These are phyloP conservation scores for Tulasnella sp. DNA, from an alignment of 768 basidiomycete species.

Conservation along the genomic window DNA sequence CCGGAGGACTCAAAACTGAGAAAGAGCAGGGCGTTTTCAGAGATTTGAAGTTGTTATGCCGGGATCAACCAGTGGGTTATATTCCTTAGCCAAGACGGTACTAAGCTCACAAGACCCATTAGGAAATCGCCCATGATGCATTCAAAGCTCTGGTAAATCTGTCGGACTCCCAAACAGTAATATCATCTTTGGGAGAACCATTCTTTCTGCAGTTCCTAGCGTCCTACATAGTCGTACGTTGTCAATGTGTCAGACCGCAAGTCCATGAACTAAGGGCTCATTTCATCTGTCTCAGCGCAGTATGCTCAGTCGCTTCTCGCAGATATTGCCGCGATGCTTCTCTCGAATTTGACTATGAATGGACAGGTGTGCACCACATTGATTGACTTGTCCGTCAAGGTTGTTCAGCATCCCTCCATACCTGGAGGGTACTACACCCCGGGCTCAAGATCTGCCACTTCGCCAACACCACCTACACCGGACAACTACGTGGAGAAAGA, in stretches of 20 bases:
- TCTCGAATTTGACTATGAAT: constrained; percentile 84
- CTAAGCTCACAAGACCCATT: constrained; percentile 17
- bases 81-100: not conserved
- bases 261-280: not conserved
- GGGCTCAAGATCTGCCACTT: constrained; percentile 69
- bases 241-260: too few relatives aligned
- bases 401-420: constrained; percentile 42
- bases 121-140: constrained; percentile 90
- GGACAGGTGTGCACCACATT: constrained; percentile 51
- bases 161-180: constrained; percentile 64
- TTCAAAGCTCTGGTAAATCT: constrained; percentile 89
- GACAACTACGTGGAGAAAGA: constrained; percentile 35
- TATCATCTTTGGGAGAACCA: constrained; percentile 51
- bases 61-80: constrained; percentile 67
- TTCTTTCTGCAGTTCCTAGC: constrained; percentile 69
- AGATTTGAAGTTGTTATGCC: constrained; percentile 74
- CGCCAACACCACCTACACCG: constrained; percentile 62
- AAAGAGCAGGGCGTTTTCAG: constrained; percentile 57
- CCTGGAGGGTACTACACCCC: constrained; percentile 44
- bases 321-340: constrained; percentile 91
- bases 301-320: constrained; percentile 83
- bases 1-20: constrained; percentile 43
- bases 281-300: constrained; percentile 30
- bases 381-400: constrained; percentile 48
- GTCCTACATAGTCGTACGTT: constrained; percentile 77